These are phyloP conservation scores for Auricularia sp. DNA, from an alignment of 768 basidiomycete species.

Conservation along the genomic window DNA sequence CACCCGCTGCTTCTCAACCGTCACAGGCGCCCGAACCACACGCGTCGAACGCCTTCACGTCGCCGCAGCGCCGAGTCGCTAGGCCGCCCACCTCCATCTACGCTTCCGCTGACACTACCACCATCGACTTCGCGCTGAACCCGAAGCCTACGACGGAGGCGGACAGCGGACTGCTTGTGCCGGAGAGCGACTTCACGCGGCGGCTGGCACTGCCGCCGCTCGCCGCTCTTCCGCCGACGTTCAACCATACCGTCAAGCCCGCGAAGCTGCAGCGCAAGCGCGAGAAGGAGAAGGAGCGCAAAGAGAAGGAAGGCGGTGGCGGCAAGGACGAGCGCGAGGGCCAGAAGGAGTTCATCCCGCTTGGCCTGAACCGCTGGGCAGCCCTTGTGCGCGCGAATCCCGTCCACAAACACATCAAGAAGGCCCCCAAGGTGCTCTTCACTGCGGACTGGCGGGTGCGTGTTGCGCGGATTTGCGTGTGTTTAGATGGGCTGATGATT, in stretches of 20 bases:
- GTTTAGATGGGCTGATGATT: not conserved
- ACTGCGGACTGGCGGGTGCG: constrained; percentile 77
- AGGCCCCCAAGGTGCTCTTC: constrained; percentile 66
- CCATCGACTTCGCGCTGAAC: not conserved
- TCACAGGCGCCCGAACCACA: not conserved
- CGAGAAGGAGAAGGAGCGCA: constrained; percentile 40
- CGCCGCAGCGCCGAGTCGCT: not conserved
- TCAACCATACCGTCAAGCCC: constrained; percentile 37
- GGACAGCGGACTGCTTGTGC: not conserved
- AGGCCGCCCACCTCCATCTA: not conserved
- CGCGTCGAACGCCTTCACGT: not conserved
- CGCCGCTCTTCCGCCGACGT: constrained; percentile 45
- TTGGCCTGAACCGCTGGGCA: constrained; percentile 60
- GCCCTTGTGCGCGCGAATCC: constrained; percentile 71
- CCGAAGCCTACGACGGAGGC: not conserved
- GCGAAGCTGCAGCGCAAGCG: constrained; percentile 39
- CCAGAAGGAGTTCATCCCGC: constrained; percentile 19
- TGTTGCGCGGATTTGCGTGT: constrained; percentile 6
- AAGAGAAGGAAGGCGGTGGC: constrained; percentile 30
- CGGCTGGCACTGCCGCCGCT: constrained; percentile 36
- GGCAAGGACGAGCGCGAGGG: constrained; percentile 21
- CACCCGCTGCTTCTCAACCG: not conserved
- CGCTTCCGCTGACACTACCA: not conserved
- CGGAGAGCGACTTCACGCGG: not conserved
- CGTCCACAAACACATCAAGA: constrained; percentile 54